Evolutionary conservation across 306 rosid species (phyloP), one percentile per base, ranked within the genome.

Genomic region (Purshia tridentata): DNA sequence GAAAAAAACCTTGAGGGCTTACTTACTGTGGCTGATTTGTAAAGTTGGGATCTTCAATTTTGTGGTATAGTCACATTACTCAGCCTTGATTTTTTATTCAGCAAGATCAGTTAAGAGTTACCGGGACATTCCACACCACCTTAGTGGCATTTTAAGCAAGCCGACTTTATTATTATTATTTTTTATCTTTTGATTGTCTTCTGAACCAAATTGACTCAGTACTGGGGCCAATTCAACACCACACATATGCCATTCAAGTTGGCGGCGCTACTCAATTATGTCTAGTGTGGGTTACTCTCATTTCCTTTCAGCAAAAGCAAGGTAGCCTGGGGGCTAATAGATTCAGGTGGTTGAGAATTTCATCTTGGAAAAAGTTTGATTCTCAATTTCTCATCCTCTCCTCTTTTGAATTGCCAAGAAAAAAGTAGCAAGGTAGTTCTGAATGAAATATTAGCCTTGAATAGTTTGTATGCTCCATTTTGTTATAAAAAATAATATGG

Each of bases 21-120:
- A 16, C 50, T 79, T 65, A 72, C 78, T 60, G 48, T 69, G 68
- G 83, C 79, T 65, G 68, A 80, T 57, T 77, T 62, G 61, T 65
- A 69, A 74, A 71, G 71, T 62, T 73, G 57, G 77, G 68, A 64
- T 41, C 8, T 42, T 41, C 77, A 57, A 18, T 61, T 68, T 70
- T 71, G 72, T 72, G 72, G 46, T 81, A 58, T 23, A 57, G 74
- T 76, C 56, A 50, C 62, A 18, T 49, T 72, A 69, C 37, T 14
- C 46, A 10, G 13, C 19, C 56, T 20, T 12, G 22, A 8, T 35
- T 52, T n/a, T 45, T 74, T 14, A 44, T 52, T 45, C n/a, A 46
- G 23, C n/a, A 47, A 39, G 61, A 50, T 47, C 52, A 45, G 51
- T 45, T 42, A 18, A 78, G 63, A 57, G 69, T 40, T 58, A 16